These are phyloP conservation scores for Delonix regia DNA, from an alignment of 306 rosid species.

Conservation along the genomic window DNA sequence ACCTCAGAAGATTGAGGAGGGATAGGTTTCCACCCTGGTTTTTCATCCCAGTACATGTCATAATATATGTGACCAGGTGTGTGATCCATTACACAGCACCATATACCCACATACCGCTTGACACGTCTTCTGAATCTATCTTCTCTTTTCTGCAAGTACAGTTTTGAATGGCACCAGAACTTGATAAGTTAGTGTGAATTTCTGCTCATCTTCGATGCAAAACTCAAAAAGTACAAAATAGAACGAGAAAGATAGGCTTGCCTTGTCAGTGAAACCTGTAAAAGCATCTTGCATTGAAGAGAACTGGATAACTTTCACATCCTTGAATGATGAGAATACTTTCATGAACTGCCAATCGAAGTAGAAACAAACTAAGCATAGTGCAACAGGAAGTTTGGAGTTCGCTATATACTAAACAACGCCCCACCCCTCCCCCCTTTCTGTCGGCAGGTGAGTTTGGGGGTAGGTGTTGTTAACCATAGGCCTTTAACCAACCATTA, in stretches of 20 bases:
- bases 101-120: conserved; percentile 82
- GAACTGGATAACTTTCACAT: conserved; percentile 85
- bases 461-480: neutral
- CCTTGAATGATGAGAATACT: conserved; percentile 79
- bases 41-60: conserved; percentile 98
- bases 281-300: conserved; percentile 91
- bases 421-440: neutral
- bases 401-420: neutral
- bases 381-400: neutral
- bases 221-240: neutral
- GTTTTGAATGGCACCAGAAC: conserved; percentile 26
- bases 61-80: conserved; percentile 90
- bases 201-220: conserved; percentile 19
- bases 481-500: neutral
- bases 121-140: conserved; percentile 74
- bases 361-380: conserved; percentile 19
- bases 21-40: conserved; percentile 84
- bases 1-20: conserved; percentile 85
- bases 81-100: conserved; percentile 87
- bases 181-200: neutral
- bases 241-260: conserved; percentile 25
- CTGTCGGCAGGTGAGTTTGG: neutral
- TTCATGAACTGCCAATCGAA: conserved; percentile 62
- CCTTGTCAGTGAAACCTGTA: conserved; percentile 76
- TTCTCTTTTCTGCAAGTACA: conserved; percentile 60